These are phyloP conservation scores for Platanthera zijinensis DNA, from an alignment of 106 monocot genomes.

Conservation along the genomic window DNA sequence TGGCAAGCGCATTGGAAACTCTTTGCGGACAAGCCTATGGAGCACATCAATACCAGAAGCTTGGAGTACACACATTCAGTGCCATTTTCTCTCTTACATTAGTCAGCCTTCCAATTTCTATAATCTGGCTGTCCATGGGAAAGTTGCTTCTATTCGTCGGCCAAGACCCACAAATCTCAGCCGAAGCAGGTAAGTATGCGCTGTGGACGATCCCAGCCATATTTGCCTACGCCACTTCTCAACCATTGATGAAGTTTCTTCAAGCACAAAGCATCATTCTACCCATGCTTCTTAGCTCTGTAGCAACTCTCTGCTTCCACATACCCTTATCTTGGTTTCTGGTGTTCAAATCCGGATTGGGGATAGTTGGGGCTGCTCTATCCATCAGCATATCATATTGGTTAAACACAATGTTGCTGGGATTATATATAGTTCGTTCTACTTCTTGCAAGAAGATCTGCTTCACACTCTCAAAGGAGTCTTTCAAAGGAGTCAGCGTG, in stretches of 20 bases:
- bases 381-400: constrained; percentile 43
- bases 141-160: constrained; percentile 22
- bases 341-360: constrained; percentile 39
- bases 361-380: constrained; percentile 45
- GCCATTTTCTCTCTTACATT: constrained; percentile 32
- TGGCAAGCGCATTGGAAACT: constrained; percentile 48
- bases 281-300: constrained; percentile 16
- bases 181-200: constrained; percentile 32
- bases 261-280: constrained; percentile 19
- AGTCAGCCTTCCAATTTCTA: constrained; percentile 42
- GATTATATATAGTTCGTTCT: constrained; percentile 37
- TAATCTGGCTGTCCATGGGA: constrained; percentile 21
- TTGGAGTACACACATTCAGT: constrained; percentile 34
- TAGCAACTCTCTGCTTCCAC: constrained; percentile 12
- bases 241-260: constrained; percentile 33
- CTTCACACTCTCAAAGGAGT: constrained; percentile 27
- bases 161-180: constrained; percentile 31
- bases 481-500: constrained; percentile 24
- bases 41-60: constrained; percentile 43
- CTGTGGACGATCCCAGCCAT: constrained; percentile 35
- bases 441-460: constrained; percentile 30
- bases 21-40: constrained; percentile 59
- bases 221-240: constrained; percentile 27
- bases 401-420: constrained; percentile 40
- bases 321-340: constrained; percentile 46